These are phyloP conservation scores for Aquilaria malaccensis DNA, from an alignment of 345 rosid genomes.

Conservation along the genomic window DNA sequence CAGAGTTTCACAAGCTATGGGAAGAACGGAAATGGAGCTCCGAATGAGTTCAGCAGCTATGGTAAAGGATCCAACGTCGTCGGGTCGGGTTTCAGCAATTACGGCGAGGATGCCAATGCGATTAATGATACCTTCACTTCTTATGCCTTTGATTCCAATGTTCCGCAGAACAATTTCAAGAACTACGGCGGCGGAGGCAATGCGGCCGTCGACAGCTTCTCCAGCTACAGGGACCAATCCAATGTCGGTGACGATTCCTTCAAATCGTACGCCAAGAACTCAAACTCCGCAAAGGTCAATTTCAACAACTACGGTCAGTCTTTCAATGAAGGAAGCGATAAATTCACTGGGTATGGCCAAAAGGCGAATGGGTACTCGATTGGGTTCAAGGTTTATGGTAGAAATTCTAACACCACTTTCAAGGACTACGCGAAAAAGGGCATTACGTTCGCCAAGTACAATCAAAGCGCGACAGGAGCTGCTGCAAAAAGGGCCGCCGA, in stretches of 20 bases:
- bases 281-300: constrained; percentile 30
- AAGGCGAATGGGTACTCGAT: constrained; percentile 20
- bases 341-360: constrained; percentile 40
- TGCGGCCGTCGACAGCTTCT: constrained; percentile 34
- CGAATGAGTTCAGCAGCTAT: constrained; percentile 48
- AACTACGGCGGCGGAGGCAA: constrained; percentile 50
- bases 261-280: constrained; percentile 53
- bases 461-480: constrained; percentile 14
- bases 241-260: constrained; percentile 62
- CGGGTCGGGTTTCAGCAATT: constrained; percentile 55
- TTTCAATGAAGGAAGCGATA: constrained; percentile 38
- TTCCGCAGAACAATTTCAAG: constrained; percentile 55
- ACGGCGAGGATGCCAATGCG: constrained; percentile 53
- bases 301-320: constrained; percentile 43
- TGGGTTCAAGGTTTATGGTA: constrained; percentile 39
- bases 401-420: constrained; percentile 36
- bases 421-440: constrained; percentile 36
- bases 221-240: constrained; percentile 46
- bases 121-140: constrained; percentile 58
- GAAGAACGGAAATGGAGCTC: constrained; percentile 53
- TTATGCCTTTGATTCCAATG: constrained; percentile 58
- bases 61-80: constrained; percentile 52
- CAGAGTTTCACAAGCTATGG: constrained; percentile 58
- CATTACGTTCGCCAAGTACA: constrained; percentile 44
- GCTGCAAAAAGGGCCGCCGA: constrained; percentile 5